Percentiles rank a stretch among this genome's conserved stretches.
Evolutionary conservation across 1,284 basidiomycete genomes (phyloP).

Genomic region (Sanghuangporus baumii): DNA sequence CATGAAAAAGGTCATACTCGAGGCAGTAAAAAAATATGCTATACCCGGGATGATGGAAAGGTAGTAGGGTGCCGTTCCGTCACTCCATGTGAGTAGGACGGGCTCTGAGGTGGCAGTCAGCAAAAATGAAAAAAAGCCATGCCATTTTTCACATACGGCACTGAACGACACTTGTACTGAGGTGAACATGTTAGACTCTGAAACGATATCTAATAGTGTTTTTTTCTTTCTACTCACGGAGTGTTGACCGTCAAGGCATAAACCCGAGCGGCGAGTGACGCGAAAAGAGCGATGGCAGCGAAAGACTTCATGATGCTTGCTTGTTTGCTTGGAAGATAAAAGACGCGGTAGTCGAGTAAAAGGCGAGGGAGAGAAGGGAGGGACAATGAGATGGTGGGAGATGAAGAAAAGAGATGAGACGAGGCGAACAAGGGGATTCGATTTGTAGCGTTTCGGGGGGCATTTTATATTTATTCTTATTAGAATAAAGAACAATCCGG

Average conservation of each 20-base stretch:
- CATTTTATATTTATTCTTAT: not conserved
- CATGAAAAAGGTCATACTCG: not conserved
- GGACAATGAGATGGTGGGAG: not conserved
- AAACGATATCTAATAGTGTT: not conserved
- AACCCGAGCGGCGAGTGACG: constrained; percentile 37
- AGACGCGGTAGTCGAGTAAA: not conserved
- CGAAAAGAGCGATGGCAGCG: constrained; percentile 37
- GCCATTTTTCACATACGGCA: constrained; percentile 42
- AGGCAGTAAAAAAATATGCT: constrained; percentile 15
- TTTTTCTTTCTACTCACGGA: constrained; percentile 42
- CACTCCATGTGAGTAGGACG: constrained; percentile 45
- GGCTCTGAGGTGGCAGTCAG: constrained; percentile 44
- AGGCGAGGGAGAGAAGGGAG: not conserved
- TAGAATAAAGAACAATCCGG: not conserved
- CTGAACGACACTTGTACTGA: constrained; percentile 36
- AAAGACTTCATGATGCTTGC: constrained; percentile 44
- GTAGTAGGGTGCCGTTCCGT: constrained; percentile 57
- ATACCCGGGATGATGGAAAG: constrained; percentile 60
- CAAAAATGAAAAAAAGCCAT: not conserved
- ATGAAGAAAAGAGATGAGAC: too few relatives aligned
- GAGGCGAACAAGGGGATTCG: not conserved
- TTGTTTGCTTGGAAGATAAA: not conserved
- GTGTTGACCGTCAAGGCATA: constrained; percentile 57
- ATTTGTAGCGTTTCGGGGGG: not conserved
- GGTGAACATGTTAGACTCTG: not conserved